Percentiles rank a stretch among this genome's conserved stretches.
Evolutionary conservation across 1,139 yeast genomes (phyloP).

Genomic region (Kodamaea anthophila): DNA sequence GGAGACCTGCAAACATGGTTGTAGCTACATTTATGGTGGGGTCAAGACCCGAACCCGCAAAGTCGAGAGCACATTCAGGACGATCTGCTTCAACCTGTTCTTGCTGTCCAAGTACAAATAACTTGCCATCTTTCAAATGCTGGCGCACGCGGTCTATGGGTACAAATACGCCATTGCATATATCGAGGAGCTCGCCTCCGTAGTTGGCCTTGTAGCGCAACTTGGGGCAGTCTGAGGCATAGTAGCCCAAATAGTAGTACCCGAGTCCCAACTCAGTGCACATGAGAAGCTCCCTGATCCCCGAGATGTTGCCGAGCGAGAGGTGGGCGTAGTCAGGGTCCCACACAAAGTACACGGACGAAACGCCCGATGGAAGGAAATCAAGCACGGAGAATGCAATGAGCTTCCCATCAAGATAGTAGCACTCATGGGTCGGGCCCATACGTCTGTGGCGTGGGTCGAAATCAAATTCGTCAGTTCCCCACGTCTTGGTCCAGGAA

Average conservation of each 20-base stretch:
- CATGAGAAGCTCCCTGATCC: conserved; percentile 62
- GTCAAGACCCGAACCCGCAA: conserved; percentile 10
- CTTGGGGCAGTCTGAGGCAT: conserved; percentile 70
- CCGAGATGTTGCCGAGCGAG: conserved; percentile 75
- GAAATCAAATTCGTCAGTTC: conserved; percentile 1
- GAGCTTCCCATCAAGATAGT: conserved; percentile 55
- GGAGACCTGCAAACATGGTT: conserved; percentile 23
- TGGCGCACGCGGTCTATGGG: conserved; percentile 32
- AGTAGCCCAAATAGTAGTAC: conserved; percentile 70
- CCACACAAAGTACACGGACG: conserved; percentile 86
- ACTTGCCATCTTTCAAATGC: conserved; percentile 31
- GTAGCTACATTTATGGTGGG: conserved; percentile 26
- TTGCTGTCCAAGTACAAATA: conserved; percentile 21
- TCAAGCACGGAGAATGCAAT: conserved; percentile 79
- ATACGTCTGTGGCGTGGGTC: conserved; percentile 11
- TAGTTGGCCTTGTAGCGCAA: conserved; percentile 79
- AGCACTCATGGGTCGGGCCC: conserved; percentile 72
- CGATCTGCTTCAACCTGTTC: conserved; percentile 4
- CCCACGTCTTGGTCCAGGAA: conserved; percentile 24
- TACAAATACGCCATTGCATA: conserved; percentile 40
- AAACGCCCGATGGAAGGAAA: conserved; percentile 66
- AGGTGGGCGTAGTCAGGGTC: conserved; percentile 71
- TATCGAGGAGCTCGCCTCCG: conserved; percentile 66
- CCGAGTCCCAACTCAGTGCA: conserved; percentile 34
- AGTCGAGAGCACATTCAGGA: conserved; percentile 6